Evolutionary conservation across 1,139 yeast genomes (phyloP), one percentile per base, ranked within the genome.

Genomic region (Geotrichum candidum): DNA sequence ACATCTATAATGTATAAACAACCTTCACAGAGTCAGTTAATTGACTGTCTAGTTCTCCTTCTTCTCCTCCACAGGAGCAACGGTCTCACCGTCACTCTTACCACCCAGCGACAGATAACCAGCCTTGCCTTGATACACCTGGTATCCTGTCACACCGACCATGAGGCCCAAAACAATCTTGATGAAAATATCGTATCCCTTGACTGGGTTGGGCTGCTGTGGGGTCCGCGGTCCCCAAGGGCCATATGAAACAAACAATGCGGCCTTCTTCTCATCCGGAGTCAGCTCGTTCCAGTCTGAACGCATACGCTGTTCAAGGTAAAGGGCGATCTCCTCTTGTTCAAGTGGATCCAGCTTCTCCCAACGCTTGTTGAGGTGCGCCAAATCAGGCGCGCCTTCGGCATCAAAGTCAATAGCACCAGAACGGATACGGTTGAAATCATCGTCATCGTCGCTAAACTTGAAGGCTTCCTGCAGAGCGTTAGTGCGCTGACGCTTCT

Each of bases 301-400:
- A 31, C 78, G 74, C 78, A 77, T 77, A 53, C 72, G 69, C 73
- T 80, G 80, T 59, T 76, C 78, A 23, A 80, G 67, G 65, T 78
- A 80, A 59, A 77, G 76, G 27, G 73, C 70, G n/a, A 80, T 71
- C 64, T 78, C 82, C 56, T 78, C 81, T 65, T 74, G 78, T 58
- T 78, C 71, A 25, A 73, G 72, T 15, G 72, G 72, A 51, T 76
- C 74, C 74, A 78, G 68, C 59, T 68, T 70, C 25, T 65, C 56
- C 83, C 83, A 80, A 33, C 76, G 69, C 62, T 69, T 68, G 48
- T 67, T 65, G 53, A 76, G 67, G 35, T 67, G 67, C 54, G 64
- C 63, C 23, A 70, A 65, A 45, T 70, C 68, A 15, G 78, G 78
- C 25, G 70, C 68, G 46, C 68, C 73, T 18, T 60, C 62, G n/a